Base-by-base conservation (phyloP, 2,329 filamentous ascomycete genomes). In the Exophiala sp. region DNA sequence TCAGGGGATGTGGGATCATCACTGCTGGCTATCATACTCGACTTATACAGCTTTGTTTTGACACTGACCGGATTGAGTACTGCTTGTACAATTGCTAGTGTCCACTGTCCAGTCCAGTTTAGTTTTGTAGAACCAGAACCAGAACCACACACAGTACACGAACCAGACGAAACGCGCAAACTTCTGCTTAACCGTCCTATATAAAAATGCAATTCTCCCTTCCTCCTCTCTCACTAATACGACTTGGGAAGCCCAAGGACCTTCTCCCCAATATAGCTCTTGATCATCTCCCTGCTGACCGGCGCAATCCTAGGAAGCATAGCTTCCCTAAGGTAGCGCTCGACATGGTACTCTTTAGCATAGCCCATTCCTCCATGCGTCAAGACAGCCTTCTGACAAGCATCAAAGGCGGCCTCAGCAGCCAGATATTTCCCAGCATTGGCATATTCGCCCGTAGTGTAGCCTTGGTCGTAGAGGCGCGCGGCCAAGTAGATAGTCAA, bases 281-380 rank as follows among this genome's bases (percentile, higher is more conserved):
- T 57, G 23, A 72, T 70, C 69, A 72, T 71, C 57, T 72, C 76
- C 47, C 76, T 64, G 56, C 76, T 79, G 3, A 82, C 76, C 0
- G 79, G 79, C 2, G 79, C 79, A 52, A 82, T 78, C 16, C 79
- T 62, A 1, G 79, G 79, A 7, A 81, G 77, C 49, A 81, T 73
- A 44, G 73, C 76, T 62, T 81, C 79, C 34, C 79, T 67, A 46
- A 82, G 58, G 63, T 78, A 82, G 40, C 79, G 66, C 64, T 82
- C 79, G 0, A 82, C 79, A 61, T 82, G 75, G 58, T 80, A 82
- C 58, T 82, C 79, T 51, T 77, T 73, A 5, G 79, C 78, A 65
- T 82, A 82, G 0, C 79, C 79, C 79, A 82, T 82, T 0, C 79
- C 79, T 19, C 79, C 79, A 61, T 79, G 77, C 2, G 72, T 70